Evolutionary conservation across 2,329 filamentous ascomycete genomes (phyloP).

Genomic region (Ceratocystis ficicola): DNA sequence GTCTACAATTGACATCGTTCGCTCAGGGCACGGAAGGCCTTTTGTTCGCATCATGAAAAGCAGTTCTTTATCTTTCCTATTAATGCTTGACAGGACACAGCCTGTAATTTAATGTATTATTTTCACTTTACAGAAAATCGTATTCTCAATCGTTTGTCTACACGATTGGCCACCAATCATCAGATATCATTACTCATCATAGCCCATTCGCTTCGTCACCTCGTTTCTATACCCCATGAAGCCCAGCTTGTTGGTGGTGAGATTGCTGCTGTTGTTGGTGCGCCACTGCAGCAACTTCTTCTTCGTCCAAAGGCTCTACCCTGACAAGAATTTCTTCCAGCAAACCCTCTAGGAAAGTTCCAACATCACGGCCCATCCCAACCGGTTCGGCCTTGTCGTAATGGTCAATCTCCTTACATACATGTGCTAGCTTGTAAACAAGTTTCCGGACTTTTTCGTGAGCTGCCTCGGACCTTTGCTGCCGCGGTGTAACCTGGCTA

Average conservation of each 20-base stretch:
- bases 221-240: constrained; percentile 3
- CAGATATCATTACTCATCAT: background rate
- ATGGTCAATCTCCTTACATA: constrained; percentile 83
- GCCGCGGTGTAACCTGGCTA: constrained; percentile 43
- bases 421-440: constrained; percentile 67
- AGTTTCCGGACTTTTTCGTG: constrained; percentile 74
- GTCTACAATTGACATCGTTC: no score
- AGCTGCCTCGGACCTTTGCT: constrained; percentile 55
- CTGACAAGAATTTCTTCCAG: constrained; percentile 81
- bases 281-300: constrained; percentile 31
- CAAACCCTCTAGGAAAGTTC: constrained; percentile 79
- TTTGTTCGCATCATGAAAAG: no score
- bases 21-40: no score
- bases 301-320: constrained; percentile 75
- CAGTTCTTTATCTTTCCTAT: no score
- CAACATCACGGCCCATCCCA: constrained; percentile 84
- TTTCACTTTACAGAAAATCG: no score
- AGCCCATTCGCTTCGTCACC: background rate
- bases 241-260: constrained; percentile 11
- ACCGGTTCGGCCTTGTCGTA: constrained; percentile 78
- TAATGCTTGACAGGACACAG: no score
- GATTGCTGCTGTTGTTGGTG: constrained; percentile 9
- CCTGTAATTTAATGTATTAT: no score
- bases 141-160: no score
- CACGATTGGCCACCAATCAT: no score